Conservation (phyloP, 352 stramenopile species). For the Phytophthora idaei region DNA sequence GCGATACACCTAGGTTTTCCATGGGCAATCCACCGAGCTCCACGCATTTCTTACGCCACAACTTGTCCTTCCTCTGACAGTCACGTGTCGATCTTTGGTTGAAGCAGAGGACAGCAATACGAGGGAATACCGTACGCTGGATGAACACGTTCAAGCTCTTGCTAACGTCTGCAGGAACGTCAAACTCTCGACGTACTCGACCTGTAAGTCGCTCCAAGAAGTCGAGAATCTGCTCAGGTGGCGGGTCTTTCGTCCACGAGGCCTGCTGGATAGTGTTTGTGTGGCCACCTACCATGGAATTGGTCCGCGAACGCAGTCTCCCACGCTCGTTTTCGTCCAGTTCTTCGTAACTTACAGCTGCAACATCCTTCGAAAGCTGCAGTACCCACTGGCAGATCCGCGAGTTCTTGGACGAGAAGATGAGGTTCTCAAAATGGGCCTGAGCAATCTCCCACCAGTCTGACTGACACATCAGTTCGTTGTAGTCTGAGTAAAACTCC, state of each 20-base stretch:
- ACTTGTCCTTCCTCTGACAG: slow-evolving; percentile 82
- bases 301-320: slow-evolving; percentile 18
- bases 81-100: slow-evolving; percentile 70
- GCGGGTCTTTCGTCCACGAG: slow-evolving; percentile 68
- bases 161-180: slow-evolving; percentile 71
- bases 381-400: slow-evolving; percentile 74
- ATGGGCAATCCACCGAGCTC: slow-evolving; percentile 69
- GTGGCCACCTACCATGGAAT: slow-evolving; percentile 9
- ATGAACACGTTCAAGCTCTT: slow-evolving; percentile 83
- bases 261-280: slow-evolving; percentile 26
- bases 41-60: slow-evolving; percentile 78
- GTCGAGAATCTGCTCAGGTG: slow-evolving; percentile 77
- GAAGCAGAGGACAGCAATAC: slow-evolving; percentile 78
- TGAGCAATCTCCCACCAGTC: slow-evolving; percentile 88
- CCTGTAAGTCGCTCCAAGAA: slow-evolving; percentile 73
- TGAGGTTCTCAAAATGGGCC: slow-evolving; percentile 87
- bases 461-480: slow-evolving; percentile 73
- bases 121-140: slow-evolving; percentile 76
- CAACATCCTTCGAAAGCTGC: slow-evolving; percentile 71
- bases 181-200: slow-evolving; percentile 76
- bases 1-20: slow-evolving; percentile 63
- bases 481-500: slow-evolving; percentile 86
- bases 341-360: slow-evolving; percentile 58
- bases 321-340: slow-evolving; percentile 49
- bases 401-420: slow-evolving; percentile 73